Conservation (phyloP, 768 basidiomycete species). For the Mycena alexandri region DNA sequence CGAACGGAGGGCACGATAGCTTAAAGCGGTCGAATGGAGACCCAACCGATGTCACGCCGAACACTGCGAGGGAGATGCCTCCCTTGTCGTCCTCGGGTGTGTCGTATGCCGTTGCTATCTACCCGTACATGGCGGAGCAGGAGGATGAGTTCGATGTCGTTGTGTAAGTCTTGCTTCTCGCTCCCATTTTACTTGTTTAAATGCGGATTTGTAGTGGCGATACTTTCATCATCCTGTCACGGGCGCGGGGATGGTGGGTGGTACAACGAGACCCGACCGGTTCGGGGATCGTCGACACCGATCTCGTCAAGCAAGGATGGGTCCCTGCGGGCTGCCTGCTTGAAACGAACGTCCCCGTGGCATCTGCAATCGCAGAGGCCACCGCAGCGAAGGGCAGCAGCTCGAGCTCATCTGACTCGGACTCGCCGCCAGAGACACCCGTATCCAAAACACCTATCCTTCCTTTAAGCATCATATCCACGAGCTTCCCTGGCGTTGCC, state of each 20-base stretch:
- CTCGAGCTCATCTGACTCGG: constrained; percentile 47
- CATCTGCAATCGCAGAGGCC: constrained; percentile 87
- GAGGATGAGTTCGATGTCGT: constrained; percentile 99
- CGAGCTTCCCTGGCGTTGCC: constrained; percentile 95
- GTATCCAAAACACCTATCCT: constrained; percentile 83
- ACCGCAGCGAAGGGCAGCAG: constrained; percentile 63
- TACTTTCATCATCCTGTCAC: constrained; percentile 92
- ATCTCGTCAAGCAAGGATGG: constrained; percentile 91
- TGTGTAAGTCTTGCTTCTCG: constrained; percentile 71
- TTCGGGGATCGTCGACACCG: constrained; percentile 80
- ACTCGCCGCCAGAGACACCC: constrained; percentile 55
- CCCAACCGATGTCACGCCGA: constrained; percentile 33
- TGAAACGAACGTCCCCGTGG: constrained; percentile 92
- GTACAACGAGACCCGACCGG: constrained; percentile 95
- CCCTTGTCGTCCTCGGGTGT: constrained; percentile 63
- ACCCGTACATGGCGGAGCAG: constrained; percentile 98
- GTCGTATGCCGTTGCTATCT: constrained; percentile 97
- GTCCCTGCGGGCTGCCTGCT: constrained; percentile 97
- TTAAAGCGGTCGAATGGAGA: constrained; percentile 34
- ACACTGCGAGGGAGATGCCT: constrained; percentile 56
- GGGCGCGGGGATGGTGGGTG: constrained; percentile 99
- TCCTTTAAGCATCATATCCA: constrained; percentile 93
- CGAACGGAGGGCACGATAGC: constrained; percentile 44
- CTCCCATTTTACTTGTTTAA: constrained; percentile 13
- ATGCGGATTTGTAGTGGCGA: constrained; percentile 71